Evolutionary conservation across 2,329 filamentous ascomycete genomes (phyloP), one percentile per base, ranked within the genome.

Genomic region (Dryadomyces quercus-mongolicae): DNA sequence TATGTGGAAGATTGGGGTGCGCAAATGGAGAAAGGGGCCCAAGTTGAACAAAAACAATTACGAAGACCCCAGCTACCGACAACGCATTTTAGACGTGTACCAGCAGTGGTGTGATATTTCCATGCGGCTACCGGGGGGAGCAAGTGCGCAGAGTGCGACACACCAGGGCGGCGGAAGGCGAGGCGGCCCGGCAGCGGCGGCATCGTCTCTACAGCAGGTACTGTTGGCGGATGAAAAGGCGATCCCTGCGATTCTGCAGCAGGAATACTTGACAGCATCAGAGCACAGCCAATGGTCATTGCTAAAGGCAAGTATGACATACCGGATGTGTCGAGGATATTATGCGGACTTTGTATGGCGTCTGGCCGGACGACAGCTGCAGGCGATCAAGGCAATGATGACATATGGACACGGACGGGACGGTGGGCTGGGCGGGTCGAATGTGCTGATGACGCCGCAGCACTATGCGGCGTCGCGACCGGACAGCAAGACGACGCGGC

Each of bases 231-330:
- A 53, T 58, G 65, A 68, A 70, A 61, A 65, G 8, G 61, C 59
- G 2, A 71, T 79, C 20, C 52, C 60, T 16, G 53, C 53, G 0
- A 63, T 66, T 3, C 58, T 74, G 5, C 62, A 65, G 13, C 63
- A 64, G 40, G 56, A 57, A 1, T 60, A 60, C 46, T 56, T 66
- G 5, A 46, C 56, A 1, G 58, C 62, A 6, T 54, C 61, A 0
- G 65, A 66, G 1, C 53, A 68, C 12, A 71, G 68, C 25, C 62
- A 59, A 3, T 81, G 76, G 76, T 67, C 70, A 3, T 62, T 77
- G 2, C 63, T 80, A 16, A 76, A 77, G 55, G 78, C 77, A 0
- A 78, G 76, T 1, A 66, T 66, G 3, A 64, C 69, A 3, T 80
- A 77, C 61, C 70, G 70, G 45, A 44, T 66, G n/a, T 68, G 65